Conservation (phyloP, 1,284 basidiomycete species). For the Pseudozyma hubeiensis region DNA sequence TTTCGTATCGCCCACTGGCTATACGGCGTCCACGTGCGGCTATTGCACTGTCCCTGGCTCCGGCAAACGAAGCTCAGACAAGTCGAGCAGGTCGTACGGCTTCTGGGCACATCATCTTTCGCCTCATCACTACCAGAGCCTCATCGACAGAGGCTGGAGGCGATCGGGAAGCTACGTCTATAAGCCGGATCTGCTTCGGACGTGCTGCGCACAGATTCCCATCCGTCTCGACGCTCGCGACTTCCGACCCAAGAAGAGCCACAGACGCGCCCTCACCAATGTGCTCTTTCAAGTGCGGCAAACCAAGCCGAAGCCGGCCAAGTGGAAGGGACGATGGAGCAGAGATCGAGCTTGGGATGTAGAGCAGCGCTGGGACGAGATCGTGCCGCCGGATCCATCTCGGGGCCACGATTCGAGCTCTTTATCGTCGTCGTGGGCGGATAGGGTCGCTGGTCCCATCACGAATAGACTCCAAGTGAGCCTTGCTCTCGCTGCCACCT, state of each 20-base stretch:
- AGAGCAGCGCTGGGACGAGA: constrained; percentile 35
- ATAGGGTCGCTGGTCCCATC: constrained; percentile 38
- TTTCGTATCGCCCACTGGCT: constrained; percentile 70
- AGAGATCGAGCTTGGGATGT: constrained; percentile 31
- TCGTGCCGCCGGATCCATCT: constrained; percentile 3
- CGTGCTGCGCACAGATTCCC: constrained; percentile 62
- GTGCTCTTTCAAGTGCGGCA: constrained; percentile 44
- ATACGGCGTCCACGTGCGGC: constrained; percentile 70
- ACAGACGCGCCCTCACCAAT: constrained; percentile 49
- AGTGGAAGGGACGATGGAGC: constrained; percentile 59
- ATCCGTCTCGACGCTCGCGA: constrained; percentile 49
- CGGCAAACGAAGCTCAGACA: constrained; percentile 59
- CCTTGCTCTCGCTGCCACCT: constrained; percentile 33
- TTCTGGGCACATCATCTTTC: constrained; percentile 55
- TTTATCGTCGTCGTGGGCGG: constrained; percentile 24
- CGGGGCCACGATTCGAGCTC: background rate
- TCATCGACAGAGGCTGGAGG: constrained; percentile 64
- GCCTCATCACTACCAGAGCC: constrained; percentile 56
- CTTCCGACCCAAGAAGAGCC: constrained; percentile 39
- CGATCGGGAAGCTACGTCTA: constrained; percentile 62
- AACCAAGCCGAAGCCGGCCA: constrained; percentile 37
- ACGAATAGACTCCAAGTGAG: constrained; percentile 24
- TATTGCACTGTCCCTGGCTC: constrained; percentile 69
- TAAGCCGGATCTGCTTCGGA: constrained; percentile 60
- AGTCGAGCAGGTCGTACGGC: constrained; percentile 70